phyloP scores from a whole-genome alignment of 2,329 filamentous ascomycete genomes.

The Pseudopithomyces maydicus region DNA sequence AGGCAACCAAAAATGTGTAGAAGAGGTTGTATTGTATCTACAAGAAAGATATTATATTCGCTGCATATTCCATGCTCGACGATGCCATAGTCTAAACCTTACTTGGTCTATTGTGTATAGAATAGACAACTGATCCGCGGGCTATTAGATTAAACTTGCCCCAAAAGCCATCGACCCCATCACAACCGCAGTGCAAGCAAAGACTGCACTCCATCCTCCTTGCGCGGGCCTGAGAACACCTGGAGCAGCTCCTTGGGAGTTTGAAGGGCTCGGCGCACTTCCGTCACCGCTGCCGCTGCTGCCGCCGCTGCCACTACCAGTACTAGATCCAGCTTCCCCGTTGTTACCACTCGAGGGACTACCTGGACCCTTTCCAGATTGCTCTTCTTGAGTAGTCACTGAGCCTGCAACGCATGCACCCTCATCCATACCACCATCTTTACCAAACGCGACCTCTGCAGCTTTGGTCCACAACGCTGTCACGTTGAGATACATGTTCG shows the following conservation, averaged over 20 bases:
- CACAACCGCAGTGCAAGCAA: constrained; percentile 15
- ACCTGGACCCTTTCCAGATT: constrained; percentile 29
- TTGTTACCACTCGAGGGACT: constrained; percentile 19
- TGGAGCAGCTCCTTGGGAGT: constrained; percentile 16
- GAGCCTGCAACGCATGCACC: constrained; percentile 33
- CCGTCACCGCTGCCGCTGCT: constrained; percentile 3
- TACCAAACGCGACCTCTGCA: constrained; percentile 34
- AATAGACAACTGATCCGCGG: too few relatives aligned
- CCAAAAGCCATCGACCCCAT: constrained; percentile 17
- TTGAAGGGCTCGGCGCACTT: constrained; percentile 3
- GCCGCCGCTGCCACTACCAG: constrained; percentile 9
- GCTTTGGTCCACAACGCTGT: constrained; percentile 57
- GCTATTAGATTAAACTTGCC: constrained; percentile 14
- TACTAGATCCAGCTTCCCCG: not conserved
- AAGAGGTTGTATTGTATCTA: too few relatives aligned
- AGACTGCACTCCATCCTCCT: constrained; percentile 14
- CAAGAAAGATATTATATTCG: too few relatives aligned
- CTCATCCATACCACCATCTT: constrained; percentile 32
- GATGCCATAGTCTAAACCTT: too few relatives aligned
- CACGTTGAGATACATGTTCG: constrained; percentile 58
- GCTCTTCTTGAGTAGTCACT: constrained; percentile 30
- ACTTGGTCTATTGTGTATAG: too few relatives aligned
- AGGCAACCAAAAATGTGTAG: too few relatives aligned
- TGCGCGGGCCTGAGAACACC: constrained; percentile 1
- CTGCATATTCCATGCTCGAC: too few relatives aligned